These are phyloP conservation scores for Didymella keratinophila DNA, from an alignment of 2,329 filamentous ascomycete genomes.

Conservation along the genomic window DNA sequence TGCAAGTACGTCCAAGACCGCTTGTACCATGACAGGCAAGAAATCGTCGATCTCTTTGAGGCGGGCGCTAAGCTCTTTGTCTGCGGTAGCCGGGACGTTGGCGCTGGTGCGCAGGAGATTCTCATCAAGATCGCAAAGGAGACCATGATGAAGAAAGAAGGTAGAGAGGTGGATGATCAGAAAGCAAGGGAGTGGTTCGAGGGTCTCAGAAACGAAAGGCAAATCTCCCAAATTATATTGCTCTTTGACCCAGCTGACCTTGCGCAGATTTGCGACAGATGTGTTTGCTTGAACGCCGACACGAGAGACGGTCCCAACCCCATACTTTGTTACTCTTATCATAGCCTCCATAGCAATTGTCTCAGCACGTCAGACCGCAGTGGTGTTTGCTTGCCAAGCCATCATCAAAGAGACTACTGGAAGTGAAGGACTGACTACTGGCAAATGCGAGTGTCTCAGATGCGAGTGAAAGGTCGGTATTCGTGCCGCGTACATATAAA, in stretches of 20 bases:
- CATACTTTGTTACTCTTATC: not conserved
- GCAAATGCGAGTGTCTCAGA: not conserved
- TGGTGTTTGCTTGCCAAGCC: too few relatives aligned
- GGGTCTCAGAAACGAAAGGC: slow-evolving; percentile 54
- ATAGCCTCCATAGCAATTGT: not conserved
- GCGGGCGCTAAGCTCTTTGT: slow-evolving; percentile 67
- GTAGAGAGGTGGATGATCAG: slow-evolving; percentile 49
- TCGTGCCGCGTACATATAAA: not conserved
- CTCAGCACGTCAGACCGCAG: not conserved
- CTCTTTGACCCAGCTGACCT: not conserved
- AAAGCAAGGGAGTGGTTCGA: slow-evolving; percentile 57
- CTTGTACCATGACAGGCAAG: slow-evolving; percentile 57
- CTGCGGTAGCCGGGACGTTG: slow-evolving; percentile 65
- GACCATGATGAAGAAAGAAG: slow-evolving; percentile 49
- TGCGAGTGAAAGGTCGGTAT: not conserved
- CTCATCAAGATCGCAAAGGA: slow-evolving; percentile 56
- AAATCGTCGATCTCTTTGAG: slow-evolving; percentile 57
- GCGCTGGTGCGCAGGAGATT: slow-evolving; percentile 54
- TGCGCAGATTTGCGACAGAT: not conserved
- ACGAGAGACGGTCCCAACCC: not conserved
- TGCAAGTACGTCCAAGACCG: slow-evolving; percentile 64
- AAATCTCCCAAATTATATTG: not conserved
- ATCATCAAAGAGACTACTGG: not conserved
- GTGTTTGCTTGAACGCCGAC: not conserved
- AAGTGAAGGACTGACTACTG: not conserved